Conservation (phyloP, 2,329 filamentous ascomycete species). For the Lithohypha guttulata region DNA sequence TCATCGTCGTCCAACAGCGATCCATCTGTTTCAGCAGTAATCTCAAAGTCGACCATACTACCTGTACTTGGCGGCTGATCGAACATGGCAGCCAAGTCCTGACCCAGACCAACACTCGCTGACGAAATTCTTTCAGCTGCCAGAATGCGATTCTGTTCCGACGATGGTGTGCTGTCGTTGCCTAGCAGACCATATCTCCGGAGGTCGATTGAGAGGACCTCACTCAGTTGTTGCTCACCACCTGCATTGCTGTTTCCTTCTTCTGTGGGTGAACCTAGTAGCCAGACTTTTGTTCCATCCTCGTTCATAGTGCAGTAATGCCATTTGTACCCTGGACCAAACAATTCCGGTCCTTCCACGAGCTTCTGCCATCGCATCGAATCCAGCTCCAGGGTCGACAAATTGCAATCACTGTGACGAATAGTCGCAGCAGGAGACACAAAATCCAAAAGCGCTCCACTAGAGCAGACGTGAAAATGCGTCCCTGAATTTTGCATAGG, state of each 20-base stretch:
- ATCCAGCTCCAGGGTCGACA: conserved; percentile 79
- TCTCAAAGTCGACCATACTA: conserved; percentile 79
- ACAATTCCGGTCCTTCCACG: conserved; percentile 87
- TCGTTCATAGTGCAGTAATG: conserved; percentile 96
- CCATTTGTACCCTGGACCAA: conserved; percentile 86
- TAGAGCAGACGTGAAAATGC: conserved; percentile 92
- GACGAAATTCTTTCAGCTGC: conserved; percentile 44
- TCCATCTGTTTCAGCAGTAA: conserved; percentile 77
- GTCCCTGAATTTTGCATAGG: conserved; percentile 82
- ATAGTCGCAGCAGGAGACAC: conserved; percentile 85
- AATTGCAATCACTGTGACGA: conserved; percentile 72
- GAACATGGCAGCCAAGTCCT: conserved; percentile 77
- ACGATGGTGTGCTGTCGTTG: conserved; percentile 52
- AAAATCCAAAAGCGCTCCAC: conserved; percentile 84
- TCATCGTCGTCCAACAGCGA: conserved; percentile 44
- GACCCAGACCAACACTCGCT: conserved; percentile 55
- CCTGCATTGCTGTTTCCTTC: conserved; percentile 53
- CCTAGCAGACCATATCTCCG: conserved; percentile 84
- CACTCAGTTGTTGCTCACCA: conserved; percentile 84
- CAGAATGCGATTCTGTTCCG: conserved; percentile 36
- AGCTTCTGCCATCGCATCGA: conserved; percentile 88
- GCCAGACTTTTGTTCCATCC: conserved; percentile 90
- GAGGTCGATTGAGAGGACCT: conserved; percentile 88
- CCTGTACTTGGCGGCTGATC: conserved; percentile 74
- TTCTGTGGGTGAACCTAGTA: conserved; percentile 83